These are phyloP conservation scores for Fomitiporia mediterranea DNA, from an alignment of 1,284 basidiomycete genomes.

Conservation along the genomic window DNA sequence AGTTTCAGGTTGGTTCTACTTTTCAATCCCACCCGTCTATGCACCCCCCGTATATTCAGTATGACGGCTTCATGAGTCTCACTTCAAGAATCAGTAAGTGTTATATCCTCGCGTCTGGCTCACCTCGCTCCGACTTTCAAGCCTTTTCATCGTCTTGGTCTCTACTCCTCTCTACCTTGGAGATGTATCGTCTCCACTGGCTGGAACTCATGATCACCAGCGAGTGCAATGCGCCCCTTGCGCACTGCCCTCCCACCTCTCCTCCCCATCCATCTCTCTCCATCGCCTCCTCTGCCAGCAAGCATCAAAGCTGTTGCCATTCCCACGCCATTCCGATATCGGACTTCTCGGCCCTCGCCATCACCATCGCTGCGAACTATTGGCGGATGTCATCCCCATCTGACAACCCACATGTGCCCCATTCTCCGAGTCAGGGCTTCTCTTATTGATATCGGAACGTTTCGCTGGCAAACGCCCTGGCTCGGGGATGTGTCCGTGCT, in stretches of 20 bases:
- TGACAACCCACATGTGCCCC: neutral
- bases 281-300: neutral
- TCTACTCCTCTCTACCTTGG: too few relatives aligned
- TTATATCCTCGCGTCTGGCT: too few relatives aligned
- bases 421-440: conserved; percentile 15
- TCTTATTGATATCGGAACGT: neutral
- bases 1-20: too few relatives aligned
- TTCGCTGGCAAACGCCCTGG: neutral
- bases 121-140: too few relatives aligned
- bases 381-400: neutral
- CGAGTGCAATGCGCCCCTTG: neutral
- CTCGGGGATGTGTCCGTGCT: conserved; percentile 12
- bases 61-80: too few relatives aligned
- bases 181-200: too few relatives aligned
- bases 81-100: too few relatives aligned
- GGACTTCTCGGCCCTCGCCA: neutral
- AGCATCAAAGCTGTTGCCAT: neutral
- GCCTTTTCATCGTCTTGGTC: too few relatives aligned
- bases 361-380: neutral
- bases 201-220: too few relatives aligned
- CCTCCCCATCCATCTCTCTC: neutral
- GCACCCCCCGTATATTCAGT: too few relatives aligned
- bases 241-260: neutral
- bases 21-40: too few relatives aligned
- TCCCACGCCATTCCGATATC: conserved; percentile 11